phyloP scores from a whole-genome alignment of 768 basidiomycete genomes.

The Suillus americanus region DNA sequence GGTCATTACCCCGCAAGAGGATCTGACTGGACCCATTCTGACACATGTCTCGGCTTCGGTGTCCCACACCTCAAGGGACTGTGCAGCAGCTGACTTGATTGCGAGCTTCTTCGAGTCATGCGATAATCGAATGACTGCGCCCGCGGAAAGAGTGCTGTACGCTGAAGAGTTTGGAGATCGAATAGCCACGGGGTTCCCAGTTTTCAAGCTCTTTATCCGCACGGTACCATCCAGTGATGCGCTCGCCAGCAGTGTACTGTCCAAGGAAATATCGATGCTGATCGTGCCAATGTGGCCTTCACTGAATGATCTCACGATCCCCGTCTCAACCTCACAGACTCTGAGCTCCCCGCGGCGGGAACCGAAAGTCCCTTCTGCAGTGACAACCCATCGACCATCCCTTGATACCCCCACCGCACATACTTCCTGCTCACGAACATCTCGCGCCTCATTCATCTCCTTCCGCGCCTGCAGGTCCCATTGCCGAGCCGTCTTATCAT shows the following conservation, averaged over 20 bases:
- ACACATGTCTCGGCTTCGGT: neutral
- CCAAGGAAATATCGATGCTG: neutral
- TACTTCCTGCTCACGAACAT: neutral
- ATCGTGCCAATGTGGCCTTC: neutral
- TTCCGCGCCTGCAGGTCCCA: neutral
- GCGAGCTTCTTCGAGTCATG: neutral
- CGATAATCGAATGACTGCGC: conserved; percentile 1
- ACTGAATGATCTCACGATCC: neutral
- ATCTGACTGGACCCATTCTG: neutral
- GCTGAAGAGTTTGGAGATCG: no score
- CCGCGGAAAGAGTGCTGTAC: neutral
- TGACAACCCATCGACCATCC: neutral
- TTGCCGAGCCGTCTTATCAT: neutral
- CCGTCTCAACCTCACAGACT: neutral
- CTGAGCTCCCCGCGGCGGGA: neutral
- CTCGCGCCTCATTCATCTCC: neutral
- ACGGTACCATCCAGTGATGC: neutral
- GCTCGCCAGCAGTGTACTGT: neutral
- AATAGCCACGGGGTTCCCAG: no score
- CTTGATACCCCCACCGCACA: neutral
- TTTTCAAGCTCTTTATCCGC: neutral
- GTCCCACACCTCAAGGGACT: neutral
- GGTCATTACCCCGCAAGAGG: neutral
- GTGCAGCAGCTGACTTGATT: neutral
- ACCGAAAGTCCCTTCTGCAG: neutral